These are phyloP conservation scores for Cupressus sempervirens DNA, from an alignment of 75 land plant species.

Conservation along the genomic window DNA sequence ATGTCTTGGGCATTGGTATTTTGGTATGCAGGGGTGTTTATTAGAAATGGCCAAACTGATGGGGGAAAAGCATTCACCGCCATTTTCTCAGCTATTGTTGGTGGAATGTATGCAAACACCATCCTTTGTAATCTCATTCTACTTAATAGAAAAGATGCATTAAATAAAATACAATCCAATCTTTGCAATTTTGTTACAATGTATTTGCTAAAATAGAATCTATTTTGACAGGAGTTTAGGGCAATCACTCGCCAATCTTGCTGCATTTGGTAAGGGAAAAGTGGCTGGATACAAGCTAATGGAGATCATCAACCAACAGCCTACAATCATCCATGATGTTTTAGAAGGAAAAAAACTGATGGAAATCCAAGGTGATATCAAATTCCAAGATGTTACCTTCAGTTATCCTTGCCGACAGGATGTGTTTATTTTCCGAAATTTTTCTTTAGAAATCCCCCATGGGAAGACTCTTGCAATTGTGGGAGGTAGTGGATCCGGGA, in stretches of 20 bases:
- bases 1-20: conserved; percentile 95
- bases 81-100: conserved; percentile 88
- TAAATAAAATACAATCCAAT: neutral
- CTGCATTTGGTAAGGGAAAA: conserved; percentile 88
- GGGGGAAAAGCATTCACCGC: conserved; percentile 91
- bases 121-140: neutral
- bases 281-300: conserved; percentile 80
- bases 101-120: conserved; percentile 74
- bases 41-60: conserved; percentile 66
- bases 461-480: conserved; percentile 93
- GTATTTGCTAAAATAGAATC: neutral
- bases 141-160: neutral
- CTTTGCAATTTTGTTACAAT: neutral
- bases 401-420: conserved; percentile 94
- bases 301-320: conserved; percentile 81
- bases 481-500: conserved; percentile 98
- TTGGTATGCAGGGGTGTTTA: conserved; percentile 95
- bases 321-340: conserved; percentile 53
- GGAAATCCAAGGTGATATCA: conserved; percentile 78
- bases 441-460: conserved; percentile 76
- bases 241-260: conserved; percentile 78
- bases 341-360: conserved; percentile 49
- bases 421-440: conserved; percentile 65
- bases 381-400: conserved; percentile 74
- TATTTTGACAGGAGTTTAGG: conserved; percentile 72